Conservation (phyloP, 306 rosid species). For the Acacia acuminata region DNA sequence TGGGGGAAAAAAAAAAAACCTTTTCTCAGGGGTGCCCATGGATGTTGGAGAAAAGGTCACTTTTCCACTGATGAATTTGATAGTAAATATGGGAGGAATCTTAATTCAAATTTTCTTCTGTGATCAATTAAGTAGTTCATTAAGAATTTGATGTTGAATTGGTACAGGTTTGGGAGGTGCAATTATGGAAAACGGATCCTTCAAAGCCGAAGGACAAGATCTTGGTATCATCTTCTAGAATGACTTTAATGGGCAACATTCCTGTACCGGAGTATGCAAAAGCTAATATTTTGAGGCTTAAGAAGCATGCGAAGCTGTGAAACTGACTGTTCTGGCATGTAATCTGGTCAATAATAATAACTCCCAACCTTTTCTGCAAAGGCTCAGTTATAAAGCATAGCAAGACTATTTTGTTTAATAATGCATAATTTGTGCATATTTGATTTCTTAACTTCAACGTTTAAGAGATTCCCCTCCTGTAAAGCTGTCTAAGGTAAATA, state of each 20-base stretch:
- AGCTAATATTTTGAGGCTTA: slow-evolving; percentile 30
- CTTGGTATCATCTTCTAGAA: slow-evolving; percentile 48
- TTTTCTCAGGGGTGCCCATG: neutral
- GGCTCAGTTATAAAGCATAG: neutral
- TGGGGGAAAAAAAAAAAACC: neutral
- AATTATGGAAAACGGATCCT: slow-evolving; percentile 49
- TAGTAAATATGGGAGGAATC: neutral
- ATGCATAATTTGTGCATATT: no score
- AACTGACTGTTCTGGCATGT: neutral
- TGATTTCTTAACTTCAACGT: no score
- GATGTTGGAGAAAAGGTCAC: neutral
- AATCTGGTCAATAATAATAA: neutral
- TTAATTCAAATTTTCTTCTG: neutral
- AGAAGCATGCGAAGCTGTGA: slow-evolving; percentile 39
- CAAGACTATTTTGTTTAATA: no score
- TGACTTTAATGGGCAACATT: slow-evolving; percentile 55
- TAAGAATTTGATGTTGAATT: neutral
- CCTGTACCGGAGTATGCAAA: slow-evolving; percentile 51
- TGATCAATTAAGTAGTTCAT: neutral
- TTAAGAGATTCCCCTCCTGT: no score
- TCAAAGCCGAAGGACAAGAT: slow-evolving; percentile 39
- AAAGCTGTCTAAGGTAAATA: no score
- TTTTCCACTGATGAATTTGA: neutral
- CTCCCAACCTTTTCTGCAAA: neutral
- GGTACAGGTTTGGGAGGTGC: slow-evolving; percentile 51